Evolutionary conservation across 306 rosid genomes (phyloP), one percentile per base, ranked within the genome.

Genomic region (Cucumis melo): DNA sequence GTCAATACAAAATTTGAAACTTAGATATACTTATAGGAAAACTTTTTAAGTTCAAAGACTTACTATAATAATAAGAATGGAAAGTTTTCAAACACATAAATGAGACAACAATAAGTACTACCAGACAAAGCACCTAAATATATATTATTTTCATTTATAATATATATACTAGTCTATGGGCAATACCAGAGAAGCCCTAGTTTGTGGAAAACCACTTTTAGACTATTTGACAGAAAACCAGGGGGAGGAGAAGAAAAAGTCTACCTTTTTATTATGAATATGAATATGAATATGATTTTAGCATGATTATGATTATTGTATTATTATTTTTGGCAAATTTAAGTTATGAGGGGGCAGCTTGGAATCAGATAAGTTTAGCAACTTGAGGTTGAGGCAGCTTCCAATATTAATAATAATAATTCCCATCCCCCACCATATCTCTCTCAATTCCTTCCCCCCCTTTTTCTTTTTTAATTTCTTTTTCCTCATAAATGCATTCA

Each of bases 171-270:
- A 41, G 51, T 70, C 57, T 70, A 23, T 70, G 75, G 75, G 75
- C 75, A 44, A 71, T 48, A 71, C 76, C 76, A 71, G 76, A 24
- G 75, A 71, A 71, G 58, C 59, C 76, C 21, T 42, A 24, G 76
- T 71, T 71, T 71, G 59, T 32, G 42, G 76, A 71, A 71, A 71
- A 71, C 59, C 76, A 48, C 59, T 48, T 38, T 15, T 46, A 44
- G 56, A 42, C 5, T 61, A 29, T 20, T 3, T 3, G 64, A 13
- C 2, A 65, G 73, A 65, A 65, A 65, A 65, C 51, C 51, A 65
- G 23, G 75, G 75, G 75, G 56, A 68, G 21, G 21, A 23, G 20
- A 44, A 4, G 12, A 7, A 41, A 68, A 42, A 21, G 74, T 68
- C 56, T 21, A 7, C 24, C 20, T 56, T 56, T 56, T 32, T 29